A percentile compares a stretch with the other conserved stretches of the same genome.
phyloP scores from a whole-genome alignment of 2,329 filamentous ascomycete genomes.

The Teratosphaeria gauchensis region DNA sequence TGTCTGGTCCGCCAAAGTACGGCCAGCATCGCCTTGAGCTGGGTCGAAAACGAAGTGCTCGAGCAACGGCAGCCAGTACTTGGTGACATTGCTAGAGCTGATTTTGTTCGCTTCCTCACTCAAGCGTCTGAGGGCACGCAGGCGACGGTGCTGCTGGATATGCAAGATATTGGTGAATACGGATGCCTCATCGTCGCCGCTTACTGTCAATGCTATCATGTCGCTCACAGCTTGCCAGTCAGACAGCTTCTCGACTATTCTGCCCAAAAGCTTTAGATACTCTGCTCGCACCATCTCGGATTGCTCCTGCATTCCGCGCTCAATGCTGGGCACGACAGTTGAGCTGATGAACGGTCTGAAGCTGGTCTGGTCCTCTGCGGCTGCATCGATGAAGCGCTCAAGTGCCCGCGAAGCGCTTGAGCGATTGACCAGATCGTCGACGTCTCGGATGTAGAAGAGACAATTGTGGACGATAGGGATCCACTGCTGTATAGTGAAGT shows the following conservation, averaged over 20 bases:
- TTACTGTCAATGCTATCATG: conserved; percentile 59
- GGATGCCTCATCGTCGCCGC: conserved; percentile 65
- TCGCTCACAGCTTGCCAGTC: conserved; percentile 63
- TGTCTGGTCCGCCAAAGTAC: conserved; percentile 78
- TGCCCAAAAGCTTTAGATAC: conserved; percentile 68
- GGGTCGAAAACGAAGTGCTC: conserved; percentile 91
- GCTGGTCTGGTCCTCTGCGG: conserved; percentile 43
- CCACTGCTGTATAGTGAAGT: conserved; percentile 68
- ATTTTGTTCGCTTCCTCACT: conserved; percentile 59
- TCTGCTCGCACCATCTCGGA: conserved; percentile 82
- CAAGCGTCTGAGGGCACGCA: conserved; percentile 72
- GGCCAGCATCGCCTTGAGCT: conserved; percentile 63
- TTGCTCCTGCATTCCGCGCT: conserved; percentile 59
- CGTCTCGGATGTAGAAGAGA: conserved; percentile 74
- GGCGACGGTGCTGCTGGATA: conserved; percentile 75
- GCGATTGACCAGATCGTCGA: conserved; percentile 80
- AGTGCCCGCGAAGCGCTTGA: conserved; percentile 73
- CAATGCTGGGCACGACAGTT: conserved; percentile 65
- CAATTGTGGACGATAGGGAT: conserved; percentile 80
- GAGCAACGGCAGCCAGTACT: conserved; percentile 81
- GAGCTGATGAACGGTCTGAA: conserved; percentile 47
- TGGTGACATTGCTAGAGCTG: conserved; percentile 66
- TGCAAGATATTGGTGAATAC: conserved; percentile 93
- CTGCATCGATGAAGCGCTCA: conserved; percentile 61
- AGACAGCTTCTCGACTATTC: conserved; percentile 62